phyloP scores from a whole-genome alignment of 805 yeast genomes.

The Metschnikowia corniflorae region DNA sequence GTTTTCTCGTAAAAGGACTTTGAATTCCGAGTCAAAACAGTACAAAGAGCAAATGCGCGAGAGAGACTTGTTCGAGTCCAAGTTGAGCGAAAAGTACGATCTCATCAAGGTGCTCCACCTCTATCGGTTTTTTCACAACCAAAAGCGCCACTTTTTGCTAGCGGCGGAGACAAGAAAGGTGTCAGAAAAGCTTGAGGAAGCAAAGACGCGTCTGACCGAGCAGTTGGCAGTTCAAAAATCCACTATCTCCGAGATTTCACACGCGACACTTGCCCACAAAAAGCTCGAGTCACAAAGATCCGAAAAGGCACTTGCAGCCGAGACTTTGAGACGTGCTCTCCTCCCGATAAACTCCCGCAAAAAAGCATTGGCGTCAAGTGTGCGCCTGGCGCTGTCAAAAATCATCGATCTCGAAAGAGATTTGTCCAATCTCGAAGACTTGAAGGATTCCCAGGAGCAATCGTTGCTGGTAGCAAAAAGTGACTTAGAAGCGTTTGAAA shows the following conservation, averaged over 20 bases:
- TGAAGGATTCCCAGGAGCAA: slow-evolving; percentile 31
- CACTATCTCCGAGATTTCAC: slow-evolving; percentile 42
- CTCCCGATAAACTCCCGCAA: slow-evolving; percentile 63
- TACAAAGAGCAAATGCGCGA: slow-evolving; percentile 74
- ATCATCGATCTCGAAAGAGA: slow-evolving; percentile 51
- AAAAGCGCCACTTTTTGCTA: slow-evolving; percentile 36
- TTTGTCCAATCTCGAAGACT: slow-evolving; percentile 44
- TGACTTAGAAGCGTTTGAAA: slow-evolving; percentile 31
- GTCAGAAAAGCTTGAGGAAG: slow-evolving; percentile 8
- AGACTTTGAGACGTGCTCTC: slow-evolving; percentile 44
- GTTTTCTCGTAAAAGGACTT: slow-evolving; percentile 63
- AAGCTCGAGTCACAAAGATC: slow-evolving; percentile 38
- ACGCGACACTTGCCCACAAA: slow-evolving; percentile 40
- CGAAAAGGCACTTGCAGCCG: slow-evolving; percentile 38
- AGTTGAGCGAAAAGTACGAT: slow-evolving; percentile 45
- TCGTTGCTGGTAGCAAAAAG: slow-evolving; percentile 46
- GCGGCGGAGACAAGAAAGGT: slow-evolving; percentile 27
- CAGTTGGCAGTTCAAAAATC: slow-evolving; percentile 27
- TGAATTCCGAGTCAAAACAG: slow-evolving; percentile 70
- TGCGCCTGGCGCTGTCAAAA: slow-evolving; percentile 44
- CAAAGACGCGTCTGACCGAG: slow-evolving; percentile 24
- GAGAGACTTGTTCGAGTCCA: slow-evolving; percentile 61
- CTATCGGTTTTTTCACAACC: slow-evolving; percentile 64
- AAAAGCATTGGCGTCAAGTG: slow-evolving; percentile 44
- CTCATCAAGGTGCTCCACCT: slow-evolving; percentile 50